Evolutionary conservation across 73 alveolate genomes (phyloP).

Genomic region (Paramecium pentaurelia): DNA sequence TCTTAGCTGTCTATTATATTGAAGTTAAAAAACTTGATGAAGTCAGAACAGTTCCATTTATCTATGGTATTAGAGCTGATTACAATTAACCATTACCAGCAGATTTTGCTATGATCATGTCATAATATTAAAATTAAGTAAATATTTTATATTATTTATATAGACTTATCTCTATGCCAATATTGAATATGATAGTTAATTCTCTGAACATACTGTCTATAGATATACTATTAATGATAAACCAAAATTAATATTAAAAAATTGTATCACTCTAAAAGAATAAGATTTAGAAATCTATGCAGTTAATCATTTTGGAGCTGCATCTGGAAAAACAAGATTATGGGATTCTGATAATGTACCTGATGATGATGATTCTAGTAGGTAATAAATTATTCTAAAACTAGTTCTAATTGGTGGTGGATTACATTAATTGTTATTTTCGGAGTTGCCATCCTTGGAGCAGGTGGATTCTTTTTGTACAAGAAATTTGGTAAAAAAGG

Average conservation of each 20-base stretch:
- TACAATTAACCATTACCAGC: not conserved
- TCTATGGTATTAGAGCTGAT: not conserved
- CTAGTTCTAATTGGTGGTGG: constrained; percentile 48
- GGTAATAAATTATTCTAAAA: not conserved
- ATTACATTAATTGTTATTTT: constrained; percentile 8
- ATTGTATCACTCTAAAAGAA: not conserved
- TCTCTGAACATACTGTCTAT: not conserved
- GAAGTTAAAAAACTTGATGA: not conserved
- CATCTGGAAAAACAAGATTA: not conserved
- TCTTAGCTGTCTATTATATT: not conserved
- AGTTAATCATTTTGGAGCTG: not conserved
- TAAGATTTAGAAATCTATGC: not conserved
- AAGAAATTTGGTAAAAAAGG: not conserved
- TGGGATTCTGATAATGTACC: constrained; percentile 2
- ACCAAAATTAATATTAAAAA: not conserved
- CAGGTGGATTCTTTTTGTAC: not conserved
- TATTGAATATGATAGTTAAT: not conserved
- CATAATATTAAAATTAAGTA: not conserved
- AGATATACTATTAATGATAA: not conserved
- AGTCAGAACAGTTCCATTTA: not conserved
- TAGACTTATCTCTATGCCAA: not conserved
- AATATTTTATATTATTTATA: not conserved
- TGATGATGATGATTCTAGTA: not conserved
- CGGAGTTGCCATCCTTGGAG: constrained; percentile 25
- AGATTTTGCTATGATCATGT: not conserved